These are phyloP conservation scores for Komagataella populi DNA, from an alignment of 805 yeast species.

Conservation along the genomic window DNA sequence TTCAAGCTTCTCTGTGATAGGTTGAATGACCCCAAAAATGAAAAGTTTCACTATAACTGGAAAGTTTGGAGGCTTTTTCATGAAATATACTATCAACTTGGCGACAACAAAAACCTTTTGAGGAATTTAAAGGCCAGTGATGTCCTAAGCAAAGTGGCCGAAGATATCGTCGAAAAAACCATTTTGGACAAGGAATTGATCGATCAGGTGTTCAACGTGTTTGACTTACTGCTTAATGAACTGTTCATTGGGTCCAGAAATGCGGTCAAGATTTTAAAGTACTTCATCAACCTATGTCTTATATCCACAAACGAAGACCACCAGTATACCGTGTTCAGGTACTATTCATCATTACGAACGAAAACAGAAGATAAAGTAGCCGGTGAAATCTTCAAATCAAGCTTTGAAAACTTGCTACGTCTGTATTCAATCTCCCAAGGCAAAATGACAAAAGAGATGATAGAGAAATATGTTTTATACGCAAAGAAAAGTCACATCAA, in stretches of 20 bases:
- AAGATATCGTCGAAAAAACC: not conserved
- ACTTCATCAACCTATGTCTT: not conserved
- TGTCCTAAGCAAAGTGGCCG: not conserved
- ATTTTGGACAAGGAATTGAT: not conserved
- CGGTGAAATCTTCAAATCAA: not conserved
- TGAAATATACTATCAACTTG: conserved; percentile 14
- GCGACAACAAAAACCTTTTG: conserved; percentile 1
- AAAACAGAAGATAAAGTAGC: not conserved
- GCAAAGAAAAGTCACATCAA: not conserved
- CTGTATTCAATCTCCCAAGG: not conserved
- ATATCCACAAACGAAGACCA: not conserved
- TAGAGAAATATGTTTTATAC: not conserved
- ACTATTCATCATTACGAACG: not conserved
- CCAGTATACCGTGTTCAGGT: not conserved
- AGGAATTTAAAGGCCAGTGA: not conserved
- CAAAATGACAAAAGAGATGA: not conserved
- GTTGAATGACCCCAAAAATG: conserved; percentile 20
- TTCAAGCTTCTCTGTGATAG: conserved; percentile 50
- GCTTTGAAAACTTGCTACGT: not conserved
- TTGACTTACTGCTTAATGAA: not conserved
- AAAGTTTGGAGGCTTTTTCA: conserved; percentile 38
- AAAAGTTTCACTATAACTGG: conserved; percentile 25
- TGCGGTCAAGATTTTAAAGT: not conserved
- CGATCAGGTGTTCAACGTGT: not conserved
- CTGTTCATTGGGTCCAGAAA: not conserved